Evolutionary conservation across 225 moss, liverwort and hornwort species (phyloP).

Genomic region (Straminergon stramineum): DNA sequence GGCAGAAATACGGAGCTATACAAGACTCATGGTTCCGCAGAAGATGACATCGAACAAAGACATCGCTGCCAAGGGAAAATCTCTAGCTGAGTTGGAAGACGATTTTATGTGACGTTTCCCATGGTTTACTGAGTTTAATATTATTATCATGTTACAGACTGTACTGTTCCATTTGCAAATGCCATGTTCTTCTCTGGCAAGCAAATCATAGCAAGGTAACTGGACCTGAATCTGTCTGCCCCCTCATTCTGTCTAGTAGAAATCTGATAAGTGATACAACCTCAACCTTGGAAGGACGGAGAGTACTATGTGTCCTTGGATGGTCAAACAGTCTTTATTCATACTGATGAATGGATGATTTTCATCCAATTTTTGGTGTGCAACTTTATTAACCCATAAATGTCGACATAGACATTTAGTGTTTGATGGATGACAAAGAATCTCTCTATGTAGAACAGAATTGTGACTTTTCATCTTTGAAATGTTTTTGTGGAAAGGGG

Average conservation of each 20-base stretch:
- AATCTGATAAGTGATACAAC: too few species aligned
- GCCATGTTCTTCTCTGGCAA: not conserved
- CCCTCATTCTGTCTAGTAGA: not conserved
- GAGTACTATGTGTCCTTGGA: not conserved
- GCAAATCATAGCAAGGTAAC: not conserved
- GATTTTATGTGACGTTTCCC: conserved; percentile 72
- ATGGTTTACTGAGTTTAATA: not conserved
- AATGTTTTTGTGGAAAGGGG: too few species aligned
- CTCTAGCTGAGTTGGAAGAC: conserved; percentile 91
- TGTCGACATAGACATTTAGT: too few species aligned
- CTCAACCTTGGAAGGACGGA: not conserved
- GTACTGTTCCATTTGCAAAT: not conserved
- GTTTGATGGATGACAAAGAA: too few species aligned
- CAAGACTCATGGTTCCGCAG: conserved; percentile 85
- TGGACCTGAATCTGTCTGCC: not conserved
- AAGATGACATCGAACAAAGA: conserved; percentile 99
- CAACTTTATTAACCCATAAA: not conserved
- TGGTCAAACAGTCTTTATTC: not conserved
- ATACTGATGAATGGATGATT: not conserved
- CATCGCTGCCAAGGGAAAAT: conserved; percentile 81
- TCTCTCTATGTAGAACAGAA: too few species aligned
- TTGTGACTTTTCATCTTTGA: too few species aligned
- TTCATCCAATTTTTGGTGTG: not conserved
- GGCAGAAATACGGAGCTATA: conserved; percentile 92
- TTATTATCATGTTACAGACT: not conserved